Percentiles rank a stretch among this genome's conserved stretches.
Conservation (phyloP, 306 rosid genomes). For the Styphnolobium japonicum region DNA sequence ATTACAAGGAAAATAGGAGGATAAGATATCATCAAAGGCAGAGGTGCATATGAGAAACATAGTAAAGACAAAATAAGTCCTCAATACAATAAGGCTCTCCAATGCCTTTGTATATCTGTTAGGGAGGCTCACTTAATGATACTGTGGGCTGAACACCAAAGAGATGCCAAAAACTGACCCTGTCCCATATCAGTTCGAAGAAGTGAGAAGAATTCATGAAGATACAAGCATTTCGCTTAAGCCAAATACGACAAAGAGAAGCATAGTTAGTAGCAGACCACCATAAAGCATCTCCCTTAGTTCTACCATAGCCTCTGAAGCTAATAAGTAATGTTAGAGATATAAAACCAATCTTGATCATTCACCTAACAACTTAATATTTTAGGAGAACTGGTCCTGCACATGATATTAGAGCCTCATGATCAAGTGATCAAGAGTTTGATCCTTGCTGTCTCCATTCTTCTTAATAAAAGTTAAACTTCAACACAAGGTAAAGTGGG, state of each 20-base stretch:
- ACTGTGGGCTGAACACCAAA: background rate
- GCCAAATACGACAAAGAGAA: conserved; percentile 6
- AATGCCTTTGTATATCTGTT: background rate
- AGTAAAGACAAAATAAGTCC: background rate
- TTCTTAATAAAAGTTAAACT: no score
- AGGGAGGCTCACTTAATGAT: background rate
- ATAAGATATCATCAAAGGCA: background rate
- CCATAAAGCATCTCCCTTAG: background rate
- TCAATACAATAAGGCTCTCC: background rate
- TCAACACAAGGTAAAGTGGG: no score
- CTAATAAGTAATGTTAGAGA: no score
- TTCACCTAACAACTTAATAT: no score
- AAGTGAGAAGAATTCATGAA: background rate
- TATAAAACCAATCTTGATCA: no score
- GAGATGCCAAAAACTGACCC: background rate
- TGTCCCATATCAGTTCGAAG: background rate
- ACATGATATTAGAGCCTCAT: no score
- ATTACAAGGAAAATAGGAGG: background rate
- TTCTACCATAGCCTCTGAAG: background rate
- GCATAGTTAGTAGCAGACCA: background rate
- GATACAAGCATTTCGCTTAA: background rate
- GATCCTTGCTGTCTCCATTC: no score
- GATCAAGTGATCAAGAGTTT: no score
- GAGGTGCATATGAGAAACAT: background rate
- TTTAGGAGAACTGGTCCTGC: no score